phyloP scores from a whole-genome alignment of 2,329 filamentous ascomycete species.

The Zasmidium cellare region DNA sequence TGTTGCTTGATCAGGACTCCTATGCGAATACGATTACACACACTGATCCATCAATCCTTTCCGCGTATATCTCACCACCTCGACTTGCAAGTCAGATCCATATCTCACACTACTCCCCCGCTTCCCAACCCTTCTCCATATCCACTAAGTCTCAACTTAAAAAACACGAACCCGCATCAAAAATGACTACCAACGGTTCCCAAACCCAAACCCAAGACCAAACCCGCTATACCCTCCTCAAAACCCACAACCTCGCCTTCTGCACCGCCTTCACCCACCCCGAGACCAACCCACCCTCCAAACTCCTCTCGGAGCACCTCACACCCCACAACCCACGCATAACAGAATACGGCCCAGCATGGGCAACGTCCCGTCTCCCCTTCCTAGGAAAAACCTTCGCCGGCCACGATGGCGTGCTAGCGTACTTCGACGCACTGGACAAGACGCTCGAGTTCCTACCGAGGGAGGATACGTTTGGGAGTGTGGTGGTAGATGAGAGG shows the following conservation, averaged over 20 bases:
- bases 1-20: no score
- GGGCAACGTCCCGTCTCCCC: conserved; percentile 5
- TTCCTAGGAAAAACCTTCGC: conserved; percentile 5
- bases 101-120: no score
- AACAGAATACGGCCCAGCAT: conserved; percentile 5
- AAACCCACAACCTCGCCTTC: conserved; percentile 3
- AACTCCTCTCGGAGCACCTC: conserved; percentile 7
- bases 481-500: conserved; percentile 4
- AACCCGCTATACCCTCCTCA: background rate
- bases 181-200: no score
- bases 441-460: conserved; percentile 3
- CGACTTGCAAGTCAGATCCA: no score
- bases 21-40: no score
- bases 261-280: conserved; percentile 4
- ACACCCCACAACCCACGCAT: conserved; percentile 1
- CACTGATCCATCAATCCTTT: no score
- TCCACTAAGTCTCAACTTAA: no score
- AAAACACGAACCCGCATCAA: no score
- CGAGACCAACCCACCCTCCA: conserved; percentile 2
- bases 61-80: no score
- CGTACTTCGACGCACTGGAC: conserved; percentile 2
- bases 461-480: background rate
- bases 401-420: background rate
- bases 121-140: no score
- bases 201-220: no score